Evolutionary conservation across 2,329 filamentous ascomycete species (phyloP), one percentile per base, ranked within the genome.

Genomic region (Pseudomassariella vexata): DNA sequence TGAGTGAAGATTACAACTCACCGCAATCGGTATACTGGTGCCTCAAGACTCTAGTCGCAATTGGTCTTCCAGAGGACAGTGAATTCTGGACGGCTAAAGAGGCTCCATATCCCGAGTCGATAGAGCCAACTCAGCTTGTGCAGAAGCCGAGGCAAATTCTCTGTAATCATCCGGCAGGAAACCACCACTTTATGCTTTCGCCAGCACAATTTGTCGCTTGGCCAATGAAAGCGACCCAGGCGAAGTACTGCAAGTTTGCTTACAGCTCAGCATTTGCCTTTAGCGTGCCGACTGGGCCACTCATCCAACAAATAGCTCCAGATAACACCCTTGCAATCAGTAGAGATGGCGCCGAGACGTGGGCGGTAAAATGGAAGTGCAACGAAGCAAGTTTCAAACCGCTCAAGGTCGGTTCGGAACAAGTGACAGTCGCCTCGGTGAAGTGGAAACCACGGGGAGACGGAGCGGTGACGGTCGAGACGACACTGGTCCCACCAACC

Each of bases 1-100:
- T 75, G 59, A 55, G 57, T 21, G 71, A 76, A 44, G 66, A 73
- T 39, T 75, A 76, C 47, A 75, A 75, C 43, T 75, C 70, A 2
- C 68, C 70, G 0, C 70, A 75, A 37, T 74, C 69, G 0, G 56
- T 62, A 0, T 76, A 74, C 42, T 75, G 70, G 71, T 63, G 60
- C 6, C 48, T 74, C 15, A 75, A 75, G 35, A 62, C 63, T 0
- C 59, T 75, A 3, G 49, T 71, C 1, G 59, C 57, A 0, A 46
- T 70, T 0, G 55, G 52, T 0, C 35, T 74, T 0, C 38, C 52
- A 0, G 38, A 44, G 2, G 38, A 47, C 0, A 53, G 70, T 28
- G 44, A 52, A 0, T 74, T 76, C 33, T 76, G 71, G 70, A 46
- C 43, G 0, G 44, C 50, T 0, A 36, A 61, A 3, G 63, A 73